These are phyloP conservation scores for Colletotrichum orbiculare DNA, from an alignment of 2,329 filamentous ascomycete species.

Conservation along the genomic window DNA sequence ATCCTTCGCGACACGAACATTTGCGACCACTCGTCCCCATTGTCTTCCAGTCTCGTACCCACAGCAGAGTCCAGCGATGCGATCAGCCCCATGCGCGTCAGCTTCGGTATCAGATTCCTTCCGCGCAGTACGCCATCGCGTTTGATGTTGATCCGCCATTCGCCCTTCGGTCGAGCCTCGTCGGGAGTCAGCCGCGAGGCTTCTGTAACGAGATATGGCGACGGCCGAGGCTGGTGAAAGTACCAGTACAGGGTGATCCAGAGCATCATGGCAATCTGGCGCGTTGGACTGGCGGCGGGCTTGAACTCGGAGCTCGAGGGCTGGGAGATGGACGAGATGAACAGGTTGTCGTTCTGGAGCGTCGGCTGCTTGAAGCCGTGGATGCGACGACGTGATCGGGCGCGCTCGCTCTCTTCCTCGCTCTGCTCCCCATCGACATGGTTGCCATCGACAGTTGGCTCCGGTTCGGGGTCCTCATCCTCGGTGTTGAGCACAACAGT, in stretches of 20 bases:
- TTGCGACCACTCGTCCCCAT: constrained; percentile 74
- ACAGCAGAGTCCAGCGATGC: constrained; percentile 80
- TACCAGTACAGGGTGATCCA: constrained; percentile 98
- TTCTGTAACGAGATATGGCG: constrained; percentile 69
- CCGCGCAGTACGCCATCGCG: constrained; percentile 89
- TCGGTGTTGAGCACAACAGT: constrained; percentile 86
- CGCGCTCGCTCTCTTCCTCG: constrained; percentile 40
- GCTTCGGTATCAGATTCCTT: constrained; percentile 84
- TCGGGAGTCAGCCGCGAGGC: constrained; percentile 74
- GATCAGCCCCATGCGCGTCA: constrained; percentile 93
- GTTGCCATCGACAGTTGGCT: constrained; percentile 19
- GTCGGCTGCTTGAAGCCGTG: constrained; percentile 81
- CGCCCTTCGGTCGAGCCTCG: constrained; percentile 79
- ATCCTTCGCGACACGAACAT: constrained; percentile 85
- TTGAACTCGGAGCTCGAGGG: constrained; percentile 85
- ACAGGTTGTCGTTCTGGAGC: constrained; percentile 81
- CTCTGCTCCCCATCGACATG: constrained; percentile 45
- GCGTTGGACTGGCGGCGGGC: constrained; percentile 81
- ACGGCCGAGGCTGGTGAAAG: constrained; percentile 87
- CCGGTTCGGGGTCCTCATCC: constrained; percentile 43
- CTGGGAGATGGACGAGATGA: constrained; percentile 91
- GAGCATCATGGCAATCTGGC: constrained; percentile 96
- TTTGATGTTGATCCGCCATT: constrained; percentile 88
- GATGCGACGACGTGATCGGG: constrained; percentile 52
- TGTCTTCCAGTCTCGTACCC: constrained; percentile 71